Conservation (phyloP, 371 early-diverging fungal genomes). For the Lichtheimia ornata region DNA sequence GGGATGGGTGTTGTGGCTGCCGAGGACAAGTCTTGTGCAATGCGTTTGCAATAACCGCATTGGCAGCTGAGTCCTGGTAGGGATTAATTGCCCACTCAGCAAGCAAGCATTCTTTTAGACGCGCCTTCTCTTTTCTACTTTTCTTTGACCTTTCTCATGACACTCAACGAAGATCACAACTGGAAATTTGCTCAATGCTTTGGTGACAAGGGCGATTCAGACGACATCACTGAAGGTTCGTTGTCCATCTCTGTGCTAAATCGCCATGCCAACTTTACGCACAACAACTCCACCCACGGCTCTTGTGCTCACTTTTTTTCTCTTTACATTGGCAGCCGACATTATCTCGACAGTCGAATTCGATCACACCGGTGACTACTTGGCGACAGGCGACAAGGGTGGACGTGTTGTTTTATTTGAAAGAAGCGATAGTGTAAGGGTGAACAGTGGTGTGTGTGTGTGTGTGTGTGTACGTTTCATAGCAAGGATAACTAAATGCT, state of each 20-base stretch:
- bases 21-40: no score
- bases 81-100: no score
- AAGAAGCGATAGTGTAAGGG: slow-evolving; percentile 79
- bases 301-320: not conserved
- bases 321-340: slow-evolving; percentile 66
- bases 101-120: not conserved
- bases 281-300: not conserved
- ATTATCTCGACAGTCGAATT: slow-evolving; percentile 95
- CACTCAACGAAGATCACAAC: slow-evolving; percentile 53
- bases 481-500: not conserved
- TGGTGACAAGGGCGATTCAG: slow-evolving; percentile 97
- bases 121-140: not conserved
- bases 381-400: slow-evolving; percentile 92
- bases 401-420: slow-evolving; percentile 91
- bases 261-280: no score
- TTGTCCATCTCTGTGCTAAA: no score
- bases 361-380: slow-evolving; percentile 86
- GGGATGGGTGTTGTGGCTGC: no score
- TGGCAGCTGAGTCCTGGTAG: no score
- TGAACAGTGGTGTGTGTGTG: not conserved
- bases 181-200: slow-evolving; percentile 99
- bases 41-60: no score
- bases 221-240: slow-evolving; percentile 96
- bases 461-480: no score
- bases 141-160: slow-evolving; percentile 2